A percentile compares a stretch with the other conserved stretches of the same genome.
Conservation (phyloP, 176 grass and related monocot species). For the Cenchrus purpureus region DNA sequence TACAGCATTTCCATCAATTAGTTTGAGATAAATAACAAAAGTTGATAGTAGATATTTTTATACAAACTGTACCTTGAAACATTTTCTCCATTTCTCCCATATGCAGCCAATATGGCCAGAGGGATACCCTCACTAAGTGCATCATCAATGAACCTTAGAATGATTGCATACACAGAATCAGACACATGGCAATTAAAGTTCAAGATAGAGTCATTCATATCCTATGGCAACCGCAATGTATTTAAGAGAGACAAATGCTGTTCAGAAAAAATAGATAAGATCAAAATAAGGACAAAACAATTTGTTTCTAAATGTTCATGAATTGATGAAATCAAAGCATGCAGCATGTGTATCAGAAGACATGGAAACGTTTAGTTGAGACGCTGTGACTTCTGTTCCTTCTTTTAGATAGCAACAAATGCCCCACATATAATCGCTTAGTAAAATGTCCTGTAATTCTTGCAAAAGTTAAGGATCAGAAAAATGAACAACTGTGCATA, state of each 20-base stretch:
- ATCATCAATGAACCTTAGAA: constrained; percentile 91
- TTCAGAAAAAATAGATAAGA: background rate
- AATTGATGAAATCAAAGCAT: constrained; percentile 22
- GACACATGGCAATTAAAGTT: constrained; percentile 21
- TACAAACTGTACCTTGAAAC: constrained; percentile 65
- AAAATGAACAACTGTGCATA: constrained; percentile 18
- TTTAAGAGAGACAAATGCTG: constrained; percentile 3
- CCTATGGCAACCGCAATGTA: constrained; percentile 8
- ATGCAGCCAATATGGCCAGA: constrained; percentile 70
- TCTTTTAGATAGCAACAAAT: constrained; percentile 12
- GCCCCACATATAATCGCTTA: background rate
- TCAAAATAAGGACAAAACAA: constrained; percentile 15
- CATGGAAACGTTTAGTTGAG: background rate
- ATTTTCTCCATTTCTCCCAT: constrained; percentile 88
- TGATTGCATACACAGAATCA: constrained; percentile 41
- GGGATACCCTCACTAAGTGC: constrained; percentile 69
- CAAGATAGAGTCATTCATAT: constrained; percentile 1
- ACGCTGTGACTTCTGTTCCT: background rate
- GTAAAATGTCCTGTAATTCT: background rate
- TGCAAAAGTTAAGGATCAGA: background rate
- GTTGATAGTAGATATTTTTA: background rate
- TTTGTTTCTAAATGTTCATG: background rate
- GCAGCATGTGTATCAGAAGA: constrained; percentile 30
- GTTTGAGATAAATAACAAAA: constrained; percentile 19
- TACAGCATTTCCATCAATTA: constrained; percentile 6